A percentile compares a stretch with the other conserved stretches of the same genome.
phyloP scores from a whole-genome alignment of 805 yeast genomes.

The Nakazawaea wickerhamii region DNA sequence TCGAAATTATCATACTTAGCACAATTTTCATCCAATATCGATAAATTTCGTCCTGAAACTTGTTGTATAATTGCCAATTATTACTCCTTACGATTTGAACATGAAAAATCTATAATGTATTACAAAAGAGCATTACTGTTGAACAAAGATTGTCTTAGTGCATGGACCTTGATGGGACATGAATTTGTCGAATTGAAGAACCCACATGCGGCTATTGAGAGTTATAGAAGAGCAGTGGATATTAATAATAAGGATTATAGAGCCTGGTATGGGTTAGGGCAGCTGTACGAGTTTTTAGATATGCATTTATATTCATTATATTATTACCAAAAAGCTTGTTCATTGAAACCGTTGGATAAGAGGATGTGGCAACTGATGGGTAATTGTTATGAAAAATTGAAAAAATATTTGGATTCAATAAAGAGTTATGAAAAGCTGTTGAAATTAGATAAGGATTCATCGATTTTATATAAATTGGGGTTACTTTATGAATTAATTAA shows the following conservation, averaged over 20 bases:
- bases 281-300: constrained; percentile 93
- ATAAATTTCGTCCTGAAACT: constrained; percentile 87
- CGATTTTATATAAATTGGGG: constrained; percentile 64
- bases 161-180: constrained; percentile 99
- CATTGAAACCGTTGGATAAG: constrained; percentile 81
- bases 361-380: constrained; percentile 97
- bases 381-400: constrained; percentile 77
- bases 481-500: constrained; percentile 52
- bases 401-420: constrained; percentile 65
- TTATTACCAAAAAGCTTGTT: constrained; percentile 87
- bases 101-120: constrained; percentile 90
- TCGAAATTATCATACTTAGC: constrained; percentile 83
- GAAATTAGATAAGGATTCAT: constrained; percentile 41
- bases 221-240: constrained; percentile 90
- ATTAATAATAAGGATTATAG: constrained; percentile 83
- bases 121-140: constrained; percentile 84
- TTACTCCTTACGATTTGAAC: constrained; percentile 86
- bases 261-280: constrained; percentile 98
- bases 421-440: constrained; percentile 79
- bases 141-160: constrained; percentile 74
- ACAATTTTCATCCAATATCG: constrained; percentile 75
- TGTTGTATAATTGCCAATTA: constrained; percentile 93
- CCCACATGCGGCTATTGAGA: constrained; percentile 95
- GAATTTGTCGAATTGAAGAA: constrained; percentile 95
- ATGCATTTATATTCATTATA: constrained; percentile 91